These are phyloP conservation scores for Pseudisothecium myosuroides DNA, from an alignment of 225 moss, liverwort and hornwort species.

Conservation along the genomic window DNA sequence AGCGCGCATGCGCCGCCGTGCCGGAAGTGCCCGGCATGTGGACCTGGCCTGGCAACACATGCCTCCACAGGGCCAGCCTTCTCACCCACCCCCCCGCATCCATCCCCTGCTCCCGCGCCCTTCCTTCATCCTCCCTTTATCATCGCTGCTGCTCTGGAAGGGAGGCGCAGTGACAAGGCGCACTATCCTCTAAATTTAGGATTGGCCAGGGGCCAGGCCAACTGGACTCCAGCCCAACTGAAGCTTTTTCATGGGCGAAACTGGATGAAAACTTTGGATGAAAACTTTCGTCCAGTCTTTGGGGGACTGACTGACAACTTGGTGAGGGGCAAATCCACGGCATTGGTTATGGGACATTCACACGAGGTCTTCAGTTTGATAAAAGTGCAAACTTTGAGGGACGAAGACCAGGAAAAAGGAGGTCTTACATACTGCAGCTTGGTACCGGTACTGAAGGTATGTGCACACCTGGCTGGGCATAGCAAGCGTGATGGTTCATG, in stretches of 20 bases:
- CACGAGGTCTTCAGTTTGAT: neutral
- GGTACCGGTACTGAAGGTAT: no score
- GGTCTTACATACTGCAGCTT: no score
- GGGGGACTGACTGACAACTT: neutral
- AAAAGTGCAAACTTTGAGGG: neutral
- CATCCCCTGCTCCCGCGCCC: neutral
- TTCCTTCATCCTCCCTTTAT: neutral
- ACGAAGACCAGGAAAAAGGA: no score
- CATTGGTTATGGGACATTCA: neutral
- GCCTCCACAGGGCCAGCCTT: constrained; percentile 14
- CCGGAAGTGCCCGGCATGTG: constrained; percentile 20
- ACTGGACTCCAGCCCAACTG: neutral
- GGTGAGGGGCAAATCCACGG: neutral
- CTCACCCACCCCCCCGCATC: neutral
- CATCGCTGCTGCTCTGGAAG: neutral
- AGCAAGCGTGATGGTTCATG: no score
- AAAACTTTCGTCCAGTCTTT: neutral
- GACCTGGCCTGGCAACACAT: constrained; percentile 8
- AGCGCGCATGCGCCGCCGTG: constrained; percentile 13
- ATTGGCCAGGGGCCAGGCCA: neutral
- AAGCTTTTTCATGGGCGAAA: neutral
- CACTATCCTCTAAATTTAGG: neutral
- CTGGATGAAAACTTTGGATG: neutral
- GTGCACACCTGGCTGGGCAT: no score
- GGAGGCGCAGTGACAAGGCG: neutral